Evolutionary conservation across 768 basidiomycete species (phyloP).

Genomic region (Xerocomellus intermedius): DNA sequence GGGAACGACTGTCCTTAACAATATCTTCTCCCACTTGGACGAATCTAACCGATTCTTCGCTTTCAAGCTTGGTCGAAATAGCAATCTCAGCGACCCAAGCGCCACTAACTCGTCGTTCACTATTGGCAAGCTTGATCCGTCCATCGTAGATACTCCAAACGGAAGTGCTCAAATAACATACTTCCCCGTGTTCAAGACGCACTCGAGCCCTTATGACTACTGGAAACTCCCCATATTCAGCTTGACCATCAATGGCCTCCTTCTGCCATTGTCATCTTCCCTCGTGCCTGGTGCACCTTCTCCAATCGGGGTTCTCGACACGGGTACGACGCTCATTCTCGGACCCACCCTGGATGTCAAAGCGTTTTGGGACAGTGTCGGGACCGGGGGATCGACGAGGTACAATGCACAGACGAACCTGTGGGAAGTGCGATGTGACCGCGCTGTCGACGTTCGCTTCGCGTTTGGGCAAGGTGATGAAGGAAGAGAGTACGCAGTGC

Average conservation of each 20-base stretch:
- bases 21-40: constrained; percentile 42
- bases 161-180: constrained; percentile 34
- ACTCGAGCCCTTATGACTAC: constrained; percentile 44
- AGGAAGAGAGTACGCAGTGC: constrained; percentile 41
- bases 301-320: constrained; percentile 60
- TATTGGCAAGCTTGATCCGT: constrained; percentile 48
- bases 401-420: constrained; percentile 35
- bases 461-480: constrained; percentile 39
- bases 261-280: constrained; percentile 44
- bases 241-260: constrained; percentile 43
- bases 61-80: constrained; percentile 44
- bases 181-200: constrained; percentile 40
- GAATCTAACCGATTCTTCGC: constrained; percentile 48
- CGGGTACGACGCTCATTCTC: constrained; percentile 57
- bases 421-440: constrained; percentile 54
- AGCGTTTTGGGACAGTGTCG: constrained; percentile 50
- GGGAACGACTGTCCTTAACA: constrained; percentile 49
- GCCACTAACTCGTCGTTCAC: constrained; percentile 44
- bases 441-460: constrained; percentile 46
- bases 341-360: constrained; percentile 53
- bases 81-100: constrained; percentile 15
- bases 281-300: constrained; percentile 39
- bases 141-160: constrained; percentile 21
- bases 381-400: constrained; percentile 37
- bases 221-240: constrained; percentile 54